phyloP scores from a whole-genome alignment of 768 basidiomycete species.

The Suillus discolor region DNA sequence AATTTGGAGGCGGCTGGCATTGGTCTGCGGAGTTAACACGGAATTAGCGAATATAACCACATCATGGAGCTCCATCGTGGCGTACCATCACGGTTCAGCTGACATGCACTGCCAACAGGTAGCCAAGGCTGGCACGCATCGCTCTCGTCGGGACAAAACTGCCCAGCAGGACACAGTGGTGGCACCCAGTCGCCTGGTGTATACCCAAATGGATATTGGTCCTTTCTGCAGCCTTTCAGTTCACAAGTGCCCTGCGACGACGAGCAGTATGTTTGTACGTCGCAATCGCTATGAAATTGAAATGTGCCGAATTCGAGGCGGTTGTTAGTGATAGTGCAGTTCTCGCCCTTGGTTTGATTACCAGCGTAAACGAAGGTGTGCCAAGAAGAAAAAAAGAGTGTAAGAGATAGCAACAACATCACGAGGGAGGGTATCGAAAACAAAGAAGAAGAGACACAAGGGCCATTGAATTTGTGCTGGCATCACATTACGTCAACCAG shows the following conservation, averaged over 20 bases:
- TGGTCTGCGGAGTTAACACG: slow-evolving; percentile 55
- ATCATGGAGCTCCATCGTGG: background rate
- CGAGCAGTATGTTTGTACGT: slow-evolving; percentile 68
- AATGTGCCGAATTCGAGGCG: slow-evolving; percentile 76
- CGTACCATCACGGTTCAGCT: slow-evolving; percentile 85
- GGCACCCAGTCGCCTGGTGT: slow-evolving; percentile 48
- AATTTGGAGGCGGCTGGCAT: slow-evolving; percentile 72
- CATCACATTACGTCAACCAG: background rate
- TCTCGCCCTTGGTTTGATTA: slow-evolving; percentile 42
- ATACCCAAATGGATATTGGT: slow-evolving; percentile 80
- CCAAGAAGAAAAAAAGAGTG: slow-evolving; percentile 56
- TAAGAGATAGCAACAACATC: slow-evolving; percentile 40
- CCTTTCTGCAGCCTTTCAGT: slow-evolving; percentile 69
- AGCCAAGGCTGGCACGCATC: slow-evolving; percentile 64
- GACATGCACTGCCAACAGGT: slow-evolving; percentile 68
- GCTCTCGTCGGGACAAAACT: slow-evolving; percentile 87
- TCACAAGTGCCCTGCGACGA: slow-evolving; percentile 53
- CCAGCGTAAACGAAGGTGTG: slow-evolving; percentile 48
- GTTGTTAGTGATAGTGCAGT: slow-evolving; percentile 59
- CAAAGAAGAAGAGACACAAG: slow-evolving; percentile 5
- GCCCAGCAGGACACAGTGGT: slow-evolving; percentile 55
- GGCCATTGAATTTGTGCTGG: background rate
- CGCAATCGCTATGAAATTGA: slow-evolving; percentile 80
- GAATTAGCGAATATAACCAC: slow-evolving; percentile 4
- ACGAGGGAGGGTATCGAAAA: slow-evolving; percentile 6